A percentile compares a stretch with the other conserved stretches of the same genome.
phyloP scores from a whole-genome alignment of 768 basidiomycete species.

The Termitomyces sp. region DNA sequence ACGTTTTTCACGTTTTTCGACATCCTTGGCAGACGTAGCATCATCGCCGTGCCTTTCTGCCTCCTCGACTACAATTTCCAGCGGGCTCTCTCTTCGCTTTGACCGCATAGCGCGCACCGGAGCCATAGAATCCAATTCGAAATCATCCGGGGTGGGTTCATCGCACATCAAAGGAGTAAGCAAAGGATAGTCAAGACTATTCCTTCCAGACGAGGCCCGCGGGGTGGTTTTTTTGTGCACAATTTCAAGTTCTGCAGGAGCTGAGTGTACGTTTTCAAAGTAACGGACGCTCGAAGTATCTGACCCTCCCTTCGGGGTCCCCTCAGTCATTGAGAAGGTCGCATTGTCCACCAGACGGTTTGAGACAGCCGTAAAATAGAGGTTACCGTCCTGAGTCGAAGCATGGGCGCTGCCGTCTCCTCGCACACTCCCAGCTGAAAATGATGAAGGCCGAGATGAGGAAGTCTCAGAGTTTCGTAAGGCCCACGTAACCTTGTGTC shows the following conservation, averaged over 20 bases:
- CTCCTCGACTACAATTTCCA: slow-evolving; percentile 22
- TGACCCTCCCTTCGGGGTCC: not conserved
- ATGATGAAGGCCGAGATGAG: slow-evolving; percentile 24
- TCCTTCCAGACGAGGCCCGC: slow-evolving; percentile 18
- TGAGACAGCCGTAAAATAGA: slow-evolving; percentile 33
- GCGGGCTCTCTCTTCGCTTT: slow-evolving; percentile 3
- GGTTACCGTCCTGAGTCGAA: not conserved
- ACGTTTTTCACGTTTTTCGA: slow-evolving; percentile 34
- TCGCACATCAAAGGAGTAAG: not conserved
- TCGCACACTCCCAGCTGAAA: slow-evolving; percentile 16
- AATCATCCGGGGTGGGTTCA: slow-evolving; percentile 9
- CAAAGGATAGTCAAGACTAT: slow-evolving; percentile 28
- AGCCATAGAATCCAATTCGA: slow-evolving; percentile 36
- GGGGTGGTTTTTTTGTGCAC: slow-evolving; percentile 24
- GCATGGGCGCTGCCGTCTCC: slow-evolving; percentile 12
- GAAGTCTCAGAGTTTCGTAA: slow-evolving; percentile 30
- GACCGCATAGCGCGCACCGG: slow-evolving; percentile 31
- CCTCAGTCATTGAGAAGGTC: slow-evolving; percentile 24
- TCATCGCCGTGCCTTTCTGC: slow-evolving; percentile 14
- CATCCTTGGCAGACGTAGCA: slow-evolving; percentile 12
- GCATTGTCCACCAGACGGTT: slow-evolving; percentile 37
- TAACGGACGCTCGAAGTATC: not conserved
- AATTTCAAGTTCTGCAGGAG: slow-evolving; percentile 48
- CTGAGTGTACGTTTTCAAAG: slow-evolving; percentile 28
- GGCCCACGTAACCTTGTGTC: slow-evolving; percentile 55